phyloP scores from a whole-genome alignment of 768 basidiomycete genomes.

The Boletus speciosus region DNA sequence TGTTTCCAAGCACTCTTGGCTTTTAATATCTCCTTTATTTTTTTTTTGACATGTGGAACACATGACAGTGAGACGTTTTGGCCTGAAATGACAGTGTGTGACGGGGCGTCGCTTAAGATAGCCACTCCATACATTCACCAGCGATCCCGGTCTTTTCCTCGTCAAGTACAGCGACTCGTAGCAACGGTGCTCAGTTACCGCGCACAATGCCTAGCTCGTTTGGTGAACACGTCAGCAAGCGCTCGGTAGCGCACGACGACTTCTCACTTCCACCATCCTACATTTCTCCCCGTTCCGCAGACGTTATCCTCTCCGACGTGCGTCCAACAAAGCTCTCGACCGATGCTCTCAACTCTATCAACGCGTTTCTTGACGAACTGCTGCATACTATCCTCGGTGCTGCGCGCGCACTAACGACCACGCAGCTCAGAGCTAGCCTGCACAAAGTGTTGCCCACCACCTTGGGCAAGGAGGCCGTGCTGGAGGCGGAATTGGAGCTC shows the following conservation, averaged over 20 bases:
- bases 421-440: constrained; percentile 68
- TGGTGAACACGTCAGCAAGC: constrained; percentile 35
- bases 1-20: background rate
- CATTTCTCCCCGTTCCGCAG: constrained; percentile 80
- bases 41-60: background rate
- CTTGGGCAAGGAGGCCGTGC: constrained; percentile 85
- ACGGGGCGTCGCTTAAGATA: constrained; percentile 19
- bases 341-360: constrained; percentile 76
- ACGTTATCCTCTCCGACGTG: constrained; percentile 89
- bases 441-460: constrained; percentile 72
- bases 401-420: constrained; percentile 66
- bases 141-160: constrained; percentile 11
- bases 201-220: constrained; percentile 43
- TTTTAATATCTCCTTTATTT: background rate
- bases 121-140: constrained; percentile 7
- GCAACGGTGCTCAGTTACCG: constrained; percentile 10
- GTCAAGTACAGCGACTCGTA: background rate
- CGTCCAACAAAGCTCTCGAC: constrained; percentile 83
- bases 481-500: constrained; percentile 91
- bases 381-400: constrained; percentile 66
- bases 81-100: constrained; percentile 10
- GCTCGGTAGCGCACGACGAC: constrained; percentile 10
- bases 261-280: constrained; percentile 56
- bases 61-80: background rate
- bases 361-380: constrained; percentile 81